A percentile compares a stretch with the other conserved stretches of the same genome.
Evolutionary conservation across 306 rosid genomes (phyloP).

Genomic region (Clitoria ternatea): DNA sequence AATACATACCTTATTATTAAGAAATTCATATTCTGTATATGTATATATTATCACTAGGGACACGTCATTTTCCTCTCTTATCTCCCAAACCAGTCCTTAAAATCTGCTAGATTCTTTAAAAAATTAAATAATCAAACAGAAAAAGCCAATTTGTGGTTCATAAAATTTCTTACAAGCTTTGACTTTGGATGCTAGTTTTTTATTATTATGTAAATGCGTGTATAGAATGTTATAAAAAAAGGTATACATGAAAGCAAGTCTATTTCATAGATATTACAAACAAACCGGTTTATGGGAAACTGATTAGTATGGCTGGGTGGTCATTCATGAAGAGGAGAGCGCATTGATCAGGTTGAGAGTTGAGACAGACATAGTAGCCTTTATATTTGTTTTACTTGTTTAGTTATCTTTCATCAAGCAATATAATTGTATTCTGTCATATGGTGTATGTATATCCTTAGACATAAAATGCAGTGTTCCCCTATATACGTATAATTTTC

Average conservation of each 20-base stretch:
- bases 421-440: constrained; percentile 1
- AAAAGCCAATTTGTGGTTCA: constrained; percentile 14
- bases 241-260: not conserved
- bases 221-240: not conserved
- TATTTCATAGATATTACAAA: constrained; percentile 1
- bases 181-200: constrained; percentile 15
- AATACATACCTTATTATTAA: not conserved
- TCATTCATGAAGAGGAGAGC: constrained; percentile 16
- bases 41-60: not conserved
- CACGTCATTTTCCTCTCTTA: not conserved
- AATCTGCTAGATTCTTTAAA: constrained; percentile 9
- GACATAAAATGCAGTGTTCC: constrained; percentile 29
- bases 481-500: constrained; percentile 18
- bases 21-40: not conserved
- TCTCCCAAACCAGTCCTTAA: constrained; percentile 7
- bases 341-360: not conserved
- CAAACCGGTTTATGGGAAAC: not conserved
- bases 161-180: not conserved
- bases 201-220: constrained; percentile 3
- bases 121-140: constrained; percentile 1
- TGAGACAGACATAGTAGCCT: not conserved
- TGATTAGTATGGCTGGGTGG: not conserved
- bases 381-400: constrained; percentile 9
- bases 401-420: constrained; percentile 23
- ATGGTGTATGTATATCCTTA: not conserved